phyloP scores from a whole-genome alignment of 495 filamentous ascomycete species.

The Penicillium waksmanii region DNA sequence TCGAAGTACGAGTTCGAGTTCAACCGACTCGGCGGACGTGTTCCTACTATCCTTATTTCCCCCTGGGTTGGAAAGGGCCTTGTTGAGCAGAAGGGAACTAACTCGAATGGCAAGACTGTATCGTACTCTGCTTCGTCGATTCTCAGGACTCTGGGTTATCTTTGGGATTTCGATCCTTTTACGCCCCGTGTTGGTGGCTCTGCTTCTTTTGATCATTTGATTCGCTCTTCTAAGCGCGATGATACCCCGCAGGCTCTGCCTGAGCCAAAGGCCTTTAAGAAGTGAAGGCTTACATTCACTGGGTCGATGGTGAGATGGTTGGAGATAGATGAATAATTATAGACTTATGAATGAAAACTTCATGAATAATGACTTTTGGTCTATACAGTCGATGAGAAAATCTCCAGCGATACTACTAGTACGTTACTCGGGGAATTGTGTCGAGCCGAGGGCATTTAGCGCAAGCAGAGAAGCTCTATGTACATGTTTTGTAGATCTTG shows the following conservation, averaged over 20 bases:
- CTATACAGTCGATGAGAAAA: no score
- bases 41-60: slow-evolving; percentile 55
- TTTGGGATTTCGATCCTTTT: slow-evolving; percentile 51
- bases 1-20: slow-evolving; percentile 49
- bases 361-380: no score
- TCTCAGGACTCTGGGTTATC: slow-evolving; percentile 44
- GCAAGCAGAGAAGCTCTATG: no score
- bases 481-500: no score
- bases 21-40: slow-evolving; percentile 51
- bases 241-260: slow-evolving; percentile 33
- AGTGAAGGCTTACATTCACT: not conserved
- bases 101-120: slow-evolving; percentile 32
- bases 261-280: slow-evolving; percentile 19
- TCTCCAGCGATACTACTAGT: no score
- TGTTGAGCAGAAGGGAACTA: slow-evolving; percentile 52
- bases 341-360: not conserved
- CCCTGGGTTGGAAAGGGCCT: slow-evolving; percentile 48
- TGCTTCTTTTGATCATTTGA: slow-evolving; percentile 48
- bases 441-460: no score
- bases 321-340: not conserved
- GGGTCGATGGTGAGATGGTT: not conserved
- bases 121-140: slow-evolving; percentile 46
- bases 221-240: slow-evolving; percentile 22
- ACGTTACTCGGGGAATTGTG: no score
- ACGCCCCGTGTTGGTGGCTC: slow-evolving; percentile 42